phyloP scores from a whole-genome alignment of 108 stramenopile species.

The Schizochytrium sp. region DNA sequence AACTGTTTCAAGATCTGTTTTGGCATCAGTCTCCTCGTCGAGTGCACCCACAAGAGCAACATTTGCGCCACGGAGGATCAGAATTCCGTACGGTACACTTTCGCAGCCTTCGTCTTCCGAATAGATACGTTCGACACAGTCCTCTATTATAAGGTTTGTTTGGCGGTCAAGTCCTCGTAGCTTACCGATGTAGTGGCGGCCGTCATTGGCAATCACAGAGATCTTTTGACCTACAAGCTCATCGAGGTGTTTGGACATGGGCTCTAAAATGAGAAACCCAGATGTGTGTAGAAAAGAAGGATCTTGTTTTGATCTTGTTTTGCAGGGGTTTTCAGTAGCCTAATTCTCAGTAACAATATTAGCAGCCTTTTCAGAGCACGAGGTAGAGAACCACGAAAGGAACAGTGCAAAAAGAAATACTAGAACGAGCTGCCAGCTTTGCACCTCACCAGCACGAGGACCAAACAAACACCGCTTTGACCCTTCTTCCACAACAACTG shows the following conservation, averaged over 20 bases:
- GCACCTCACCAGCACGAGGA: too few relatives aligned
- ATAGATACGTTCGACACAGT: constrained; percentile 42
- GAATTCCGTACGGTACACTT: background rate
- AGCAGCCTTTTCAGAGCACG: too few relatives aligned
- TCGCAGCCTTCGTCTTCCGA: constrained; percentile 49
- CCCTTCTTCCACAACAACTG: too few relatives aligned
- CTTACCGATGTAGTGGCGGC: constrained; percentile 38
- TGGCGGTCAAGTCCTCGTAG: constrained; percentile 31
- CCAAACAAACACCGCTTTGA: too few relatives aligned
- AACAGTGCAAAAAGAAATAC: too few relatives aligned
- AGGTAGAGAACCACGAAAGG: too few relatives aligned
- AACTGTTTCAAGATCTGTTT: constrained; percentile 1
- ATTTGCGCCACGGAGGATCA: constrained; percentile 35
- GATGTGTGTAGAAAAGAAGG: background rate
- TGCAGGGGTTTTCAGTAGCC: background rate
- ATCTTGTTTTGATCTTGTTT: background rate
- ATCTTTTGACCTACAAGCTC: background rate
- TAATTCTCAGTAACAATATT: too few relatives aligned
- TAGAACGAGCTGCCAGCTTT: too few relatives aligned
- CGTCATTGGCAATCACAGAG: constrained; percentile 11
- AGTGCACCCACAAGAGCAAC: constrained; percentile 46
- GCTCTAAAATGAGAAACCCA: background rate
- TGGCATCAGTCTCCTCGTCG: constrained; percentile 51
- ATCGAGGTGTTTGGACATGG: background rate
- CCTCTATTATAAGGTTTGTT: constrained; percentile 10